Conservation (phyloP, 2,329 filamentous ascomycete species). For the Metarhizium rileyi region DNA sequence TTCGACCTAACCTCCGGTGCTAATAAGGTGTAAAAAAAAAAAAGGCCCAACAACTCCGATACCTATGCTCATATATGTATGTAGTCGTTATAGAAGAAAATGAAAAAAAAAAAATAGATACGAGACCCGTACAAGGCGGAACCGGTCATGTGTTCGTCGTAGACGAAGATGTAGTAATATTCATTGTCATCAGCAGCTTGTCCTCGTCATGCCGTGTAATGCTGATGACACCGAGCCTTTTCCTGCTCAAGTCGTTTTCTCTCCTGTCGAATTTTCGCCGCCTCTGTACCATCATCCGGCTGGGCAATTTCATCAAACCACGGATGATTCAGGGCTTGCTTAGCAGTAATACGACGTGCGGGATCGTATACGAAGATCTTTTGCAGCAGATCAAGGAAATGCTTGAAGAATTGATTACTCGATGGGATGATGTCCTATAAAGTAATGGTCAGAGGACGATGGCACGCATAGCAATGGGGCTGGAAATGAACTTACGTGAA, state of each 20-base stretch:
- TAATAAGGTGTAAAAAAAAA: background rate
- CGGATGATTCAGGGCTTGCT: constrained; percentile 47
- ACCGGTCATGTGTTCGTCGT: background rate
- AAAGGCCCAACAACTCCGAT: constrained; percentile 1
- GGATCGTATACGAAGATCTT: constrained; percentile 56
- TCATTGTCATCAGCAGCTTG: background rate
- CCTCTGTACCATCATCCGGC: constrained; percentile 54
- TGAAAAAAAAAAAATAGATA: background rate
- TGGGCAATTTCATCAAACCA: constrained; percentile 50
- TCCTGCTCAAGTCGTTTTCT: constrained; percentile 7
- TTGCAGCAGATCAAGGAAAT: constrained; percentile 47
- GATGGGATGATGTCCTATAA: constrained; percentile 43
- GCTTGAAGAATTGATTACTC: constrained; percentile 40
- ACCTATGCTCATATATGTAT: constrained; percentile 6
- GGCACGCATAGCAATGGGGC: background rate
- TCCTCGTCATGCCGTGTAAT: background rate
- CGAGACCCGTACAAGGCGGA: background rate
- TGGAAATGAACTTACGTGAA: constrained; percentile 39
- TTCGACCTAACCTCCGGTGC: background rate
- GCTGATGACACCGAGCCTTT: constrained; percentile 1
- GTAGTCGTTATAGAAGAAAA: constrained; percentile 1
- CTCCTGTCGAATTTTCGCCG: constrained; percentile 39
- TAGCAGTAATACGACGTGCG: constrained; percentile 47
- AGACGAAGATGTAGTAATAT: background rate
- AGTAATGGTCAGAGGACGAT: background rate